phyloP scores from a whole-genome alignment of 108 stramenopile species.

The Epipyxis sp. region DNA sequence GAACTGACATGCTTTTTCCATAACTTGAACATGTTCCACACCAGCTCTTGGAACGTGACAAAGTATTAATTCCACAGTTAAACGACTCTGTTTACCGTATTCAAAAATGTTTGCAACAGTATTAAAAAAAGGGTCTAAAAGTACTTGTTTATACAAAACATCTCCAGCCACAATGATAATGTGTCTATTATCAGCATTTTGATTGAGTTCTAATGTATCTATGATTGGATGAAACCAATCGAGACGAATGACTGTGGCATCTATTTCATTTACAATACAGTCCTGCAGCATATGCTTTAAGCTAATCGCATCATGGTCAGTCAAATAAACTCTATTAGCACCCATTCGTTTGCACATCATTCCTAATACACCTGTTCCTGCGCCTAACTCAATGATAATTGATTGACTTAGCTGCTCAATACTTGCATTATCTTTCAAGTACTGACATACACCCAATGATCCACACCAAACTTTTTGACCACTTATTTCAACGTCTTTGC shows the following conservation, averaged over 20 bases:
- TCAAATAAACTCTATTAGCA: neutral
- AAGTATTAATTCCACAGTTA: neutral
- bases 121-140: constrained; percentile 23
- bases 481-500: constrained; percentile 29
- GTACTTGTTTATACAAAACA: constrained; percentile 17
- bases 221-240: constrained; percentile 24
- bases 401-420: neutral
- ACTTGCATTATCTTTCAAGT: neutral
- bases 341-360: constrained; percentile 3
- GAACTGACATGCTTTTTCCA: neutral
- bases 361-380: constrained; percentile 27
- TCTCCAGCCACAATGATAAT: constrained; percentile 15
- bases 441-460: neutral
- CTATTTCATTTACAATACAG: neutral
- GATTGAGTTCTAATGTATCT: neutral
- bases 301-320: neutral
- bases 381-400: constrained; percentile 19
- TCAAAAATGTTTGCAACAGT: neutral
- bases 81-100: neutral
- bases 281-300: constrained; percentile 18
- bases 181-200: neutral
- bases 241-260: neutral
- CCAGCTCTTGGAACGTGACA: constrained; percentile 33
- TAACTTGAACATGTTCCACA: neutral
- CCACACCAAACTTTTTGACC: constrained; percentile 35